Conservation (phyloP, 768 basidiomycete genomes). For the Paxillus rubicundulus region DNA sequence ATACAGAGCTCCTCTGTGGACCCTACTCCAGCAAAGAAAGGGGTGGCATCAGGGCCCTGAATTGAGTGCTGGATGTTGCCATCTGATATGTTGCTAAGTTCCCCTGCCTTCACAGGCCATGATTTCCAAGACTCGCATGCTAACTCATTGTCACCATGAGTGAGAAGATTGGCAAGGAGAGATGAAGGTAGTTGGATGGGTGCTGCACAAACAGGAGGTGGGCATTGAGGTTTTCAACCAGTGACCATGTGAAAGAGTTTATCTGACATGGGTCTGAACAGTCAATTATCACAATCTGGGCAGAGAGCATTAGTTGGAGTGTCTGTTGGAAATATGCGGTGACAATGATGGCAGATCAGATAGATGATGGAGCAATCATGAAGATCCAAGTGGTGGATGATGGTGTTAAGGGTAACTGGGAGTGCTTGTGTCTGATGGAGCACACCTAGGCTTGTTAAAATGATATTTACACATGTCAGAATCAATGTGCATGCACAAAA, state of each 20-base stretch:
- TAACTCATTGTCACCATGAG: too few relatives aligned
- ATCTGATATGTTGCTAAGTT: too few relatives aligned
- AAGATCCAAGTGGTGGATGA: slow-evolving; percentile 1
- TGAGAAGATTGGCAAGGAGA: too few relatives aligned
- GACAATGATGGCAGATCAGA: slow-evolving; percentile 1
- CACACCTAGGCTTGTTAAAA: slow-evolving; percentile 9
- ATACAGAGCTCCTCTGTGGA: too few relatives aligned
- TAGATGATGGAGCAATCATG: background rate
- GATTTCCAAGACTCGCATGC: too few relatives aligned
- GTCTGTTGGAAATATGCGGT: background rate
- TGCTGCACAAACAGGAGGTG: too few relatives aligned
- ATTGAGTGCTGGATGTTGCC: too few relatives aligned
- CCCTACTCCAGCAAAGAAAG: too few relatives aligned
- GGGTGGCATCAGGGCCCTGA: too few relatives aligned
- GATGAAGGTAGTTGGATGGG: too few relatives aligned
- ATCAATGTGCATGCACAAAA: slow-evolving; percentile 19
- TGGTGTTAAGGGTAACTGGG: slow-evolving; percentile 2
- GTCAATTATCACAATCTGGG: background rate
- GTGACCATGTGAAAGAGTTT: background rate
- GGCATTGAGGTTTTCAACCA: background rate
- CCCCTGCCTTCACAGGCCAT: too few relatives aligned
- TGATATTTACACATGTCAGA: slow-evolving; percentile 8
- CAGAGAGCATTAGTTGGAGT: background rate
- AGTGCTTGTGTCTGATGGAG: background rate
- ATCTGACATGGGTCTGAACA: background rate